phyloP scores from a whole-genome alignment of 208 protist genomes.

The Trypanosoma theileri region DNA sequence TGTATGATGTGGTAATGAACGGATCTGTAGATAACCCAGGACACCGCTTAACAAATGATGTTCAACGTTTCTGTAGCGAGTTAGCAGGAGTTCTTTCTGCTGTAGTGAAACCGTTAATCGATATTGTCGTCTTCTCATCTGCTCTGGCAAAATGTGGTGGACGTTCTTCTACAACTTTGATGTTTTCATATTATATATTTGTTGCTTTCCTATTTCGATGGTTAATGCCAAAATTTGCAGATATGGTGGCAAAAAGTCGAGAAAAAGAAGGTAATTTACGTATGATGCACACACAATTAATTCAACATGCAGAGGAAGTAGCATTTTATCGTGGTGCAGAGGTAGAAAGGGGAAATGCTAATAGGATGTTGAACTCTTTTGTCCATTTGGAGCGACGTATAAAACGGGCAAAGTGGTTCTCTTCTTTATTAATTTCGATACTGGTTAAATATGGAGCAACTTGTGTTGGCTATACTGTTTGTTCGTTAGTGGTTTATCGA shows the following conservation, averaged over 20 bases:
- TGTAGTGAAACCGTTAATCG: slow-evolving; percentile 76
- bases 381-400: slow-evolving; percentile 64
- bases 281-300: slow-evolving; percentile 74
- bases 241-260: slow-evolving; percentile 60
- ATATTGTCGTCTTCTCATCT: slow-evolving; percentile 75
- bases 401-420: slow-evolving; percentile 73
- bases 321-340: slow-evolving; percentile 90
- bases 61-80: slow-evolving; percentile 73
- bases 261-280: slow-evolving; percentile 82
- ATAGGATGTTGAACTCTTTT: slow-evolving; percentile 64
- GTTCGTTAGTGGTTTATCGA: slow-evolving; percentile 51
- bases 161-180: slow-evolving; percentile 44
- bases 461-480: slow-evolving; percentile 72
- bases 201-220: slow-evolving; percentile 55
- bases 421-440: slow-evolving; percentile 52
- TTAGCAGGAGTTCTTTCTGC: slow-evolving; percentile 69
- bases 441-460: slow-evolving; percentile 81
- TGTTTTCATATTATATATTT: slow-evolving; percentile 78
- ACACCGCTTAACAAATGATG: slow-evolving; percentile 74
- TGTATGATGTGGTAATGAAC: slow-evolving; percentile 62
- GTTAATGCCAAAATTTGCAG: slow-evolving; percentile 72
- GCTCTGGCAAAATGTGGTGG: slow-evolving; percentile 59
- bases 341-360: slow-evolving; percentile 73
- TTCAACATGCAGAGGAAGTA: slow-evolving; percentile 88
- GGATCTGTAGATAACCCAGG: slow-evolving; percentile 69